Percentiles rank a stretch among this genome's conserved stretches.
Evolutionary conservation across 352 stramenopile species (phyloP).

Genomic region (Phytophthora boehmeriae): DNA sequence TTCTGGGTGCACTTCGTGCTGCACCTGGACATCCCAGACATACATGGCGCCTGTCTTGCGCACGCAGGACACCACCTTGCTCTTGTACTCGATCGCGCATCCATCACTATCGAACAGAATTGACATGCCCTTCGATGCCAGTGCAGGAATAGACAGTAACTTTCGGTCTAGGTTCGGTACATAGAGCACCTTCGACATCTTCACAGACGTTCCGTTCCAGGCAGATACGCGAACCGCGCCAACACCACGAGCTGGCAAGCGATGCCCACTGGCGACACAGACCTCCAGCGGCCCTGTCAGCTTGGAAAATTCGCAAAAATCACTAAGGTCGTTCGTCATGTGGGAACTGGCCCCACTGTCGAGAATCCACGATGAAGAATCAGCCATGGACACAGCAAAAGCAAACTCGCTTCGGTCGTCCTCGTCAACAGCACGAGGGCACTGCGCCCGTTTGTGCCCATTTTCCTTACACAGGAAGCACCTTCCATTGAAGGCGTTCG

Average conservation of each 20-base stretch:
- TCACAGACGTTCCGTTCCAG: constrained; percentile 8
- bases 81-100: constrained; percentile 8
- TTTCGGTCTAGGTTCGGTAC: constrained; percentile 12
- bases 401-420: background rate
- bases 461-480: constrained; percentile 3
- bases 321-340: constrained; percentile 16
- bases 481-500: background rate
- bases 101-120: constrained; percentile 12
- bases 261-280: constrained; percentile 14
- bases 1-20: background rate
- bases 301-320: background rate
- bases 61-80: constrained; percentile 1
- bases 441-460: constrained; percentile 1
- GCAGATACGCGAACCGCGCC: constrained; percentile 15
- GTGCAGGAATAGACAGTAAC: constrained; percentile 19
- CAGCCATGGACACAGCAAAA: constrained; percentile 4
- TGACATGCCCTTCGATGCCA: constrained; percentile 5
- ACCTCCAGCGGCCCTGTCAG: background rate
- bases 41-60: constrained; percentile 5
- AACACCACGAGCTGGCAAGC: constrained; percentile 12
- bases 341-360: constrained; percentile 24
- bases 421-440: background rate
- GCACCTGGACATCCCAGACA: constrained; percentile 6
- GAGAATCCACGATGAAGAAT: constrained; percentile 2
- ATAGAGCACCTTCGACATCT: constrained; percentile 9